These are phyloP conservation scores for Hyphodiscus hymeniophilus DNA, from an alignment of 495 filamentous ascomycete genomes.

Conservation along the genomic window DNA sequence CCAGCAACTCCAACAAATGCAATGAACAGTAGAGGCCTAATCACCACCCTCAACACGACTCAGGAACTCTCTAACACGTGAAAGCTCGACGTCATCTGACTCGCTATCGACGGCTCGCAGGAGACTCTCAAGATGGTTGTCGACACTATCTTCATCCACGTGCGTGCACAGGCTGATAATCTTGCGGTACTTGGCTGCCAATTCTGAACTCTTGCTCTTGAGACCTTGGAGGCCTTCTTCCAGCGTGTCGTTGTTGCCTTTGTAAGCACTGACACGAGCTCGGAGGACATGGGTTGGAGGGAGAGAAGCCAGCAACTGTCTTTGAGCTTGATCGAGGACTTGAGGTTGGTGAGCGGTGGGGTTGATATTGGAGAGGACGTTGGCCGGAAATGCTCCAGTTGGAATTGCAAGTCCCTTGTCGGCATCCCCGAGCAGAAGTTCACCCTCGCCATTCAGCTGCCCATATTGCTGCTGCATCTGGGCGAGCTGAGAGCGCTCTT, in stretches of 20 bases:
- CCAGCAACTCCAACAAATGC: too few relatives aligned
- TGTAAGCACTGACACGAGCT: slow-evolving; percentile 37
- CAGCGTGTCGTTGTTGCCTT: slow-evolving; percentile 34
- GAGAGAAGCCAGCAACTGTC: slow-evolving; percentile 14
- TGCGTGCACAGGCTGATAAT: slow-evolving; percentile 64
- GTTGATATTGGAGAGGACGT: slow-evolving; percentile 15
- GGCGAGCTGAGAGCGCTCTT: slow-evolving; percentile 33
- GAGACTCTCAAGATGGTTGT: slow-evolving; percentile 52
- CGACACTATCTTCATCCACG: slow-evolving; percentile 54
- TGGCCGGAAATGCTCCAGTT: slow-evolving; percentile 22
- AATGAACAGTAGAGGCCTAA: background rate
- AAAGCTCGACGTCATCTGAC: slow-evolving; percentile 54
- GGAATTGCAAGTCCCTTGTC: slow-evolving; percentile 39
- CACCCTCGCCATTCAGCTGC: slow-evolving; percentile 24
- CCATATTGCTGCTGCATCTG: slow-evolving; percentile 24
- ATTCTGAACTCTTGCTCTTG: slow-evolving; percentile 51
- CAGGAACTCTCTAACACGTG: slow-evolving; percentile 63
- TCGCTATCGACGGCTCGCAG: slow-evolving; percentile 69
- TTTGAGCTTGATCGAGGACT: slow-evolving; percentile 17
- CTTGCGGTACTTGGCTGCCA: slow-evolving; percentile 61
- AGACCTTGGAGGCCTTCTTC: slow-evolving; percentile 39
- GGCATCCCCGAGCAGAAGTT: slow-evolving; percentile 41
- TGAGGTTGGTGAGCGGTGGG: slow-evolving; percentile 14
- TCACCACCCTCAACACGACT: slow-evolving; percentile 50
- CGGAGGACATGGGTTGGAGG: slow-evolving; percentile 17